phyloP scores from a whole-genome alignment of 2,329 filamentous ascomycete species.

The Ceratocystis ficicola region DNA sequence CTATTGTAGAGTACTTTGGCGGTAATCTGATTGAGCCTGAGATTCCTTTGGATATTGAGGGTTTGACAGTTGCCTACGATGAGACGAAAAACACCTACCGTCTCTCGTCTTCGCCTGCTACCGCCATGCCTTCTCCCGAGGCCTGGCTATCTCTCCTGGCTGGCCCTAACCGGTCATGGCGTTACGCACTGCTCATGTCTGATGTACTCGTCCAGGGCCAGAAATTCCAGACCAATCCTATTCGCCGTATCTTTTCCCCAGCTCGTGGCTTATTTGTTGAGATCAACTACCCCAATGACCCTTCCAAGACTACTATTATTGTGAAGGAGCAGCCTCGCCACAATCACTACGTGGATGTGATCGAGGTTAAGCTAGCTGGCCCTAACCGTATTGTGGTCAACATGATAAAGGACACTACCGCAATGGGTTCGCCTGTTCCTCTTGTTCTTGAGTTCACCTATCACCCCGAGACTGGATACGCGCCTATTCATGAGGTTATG shows the following conservation, averaged over 20 bases:
- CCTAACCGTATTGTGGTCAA: conserved; percentile 75
- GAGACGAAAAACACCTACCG: conserved; percentile 70
- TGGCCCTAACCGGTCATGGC: conserved; percentile 77
- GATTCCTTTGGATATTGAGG: conserved; percentile 67
- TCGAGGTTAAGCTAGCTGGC: conserved; percentile 66
- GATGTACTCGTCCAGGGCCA: conserved; percentile 92
- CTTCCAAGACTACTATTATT: conserved; percentile 68
- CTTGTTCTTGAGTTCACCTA: conserved; percentile 84
- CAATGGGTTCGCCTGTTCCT: conserved; percentile 67
- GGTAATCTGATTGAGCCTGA: conserved; percentile 66
- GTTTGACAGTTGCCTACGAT: conserved; percentile 72
- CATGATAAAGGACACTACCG: conserved; percentile 86
- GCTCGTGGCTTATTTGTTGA: conserved; percentile 80
- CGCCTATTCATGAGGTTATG: conserved; percentile 97
- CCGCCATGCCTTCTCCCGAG: conserved; percentile 63
- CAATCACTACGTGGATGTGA: conserved; percentile 76
- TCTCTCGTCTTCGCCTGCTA: conserved; percentile 61
- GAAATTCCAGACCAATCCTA: conserved; percentile 94
- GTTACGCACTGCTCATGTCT: conserved; percentile 83
- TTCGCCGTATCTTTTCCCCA: conserved; percentile 81
- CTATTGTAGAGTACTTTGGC: conserved; percentile 87
- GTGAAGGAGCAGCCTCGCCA: conserved; percentile 79
- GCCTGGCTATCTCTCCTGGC: conserved; percentile 82
- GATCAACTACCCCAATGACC: conserved; percentile 68
- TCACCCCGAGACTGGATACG: conserved; percentile 88